Base-by-base conservation (phyloP, 306 rosid species). In the Echinosophora koreensis region DNA sequence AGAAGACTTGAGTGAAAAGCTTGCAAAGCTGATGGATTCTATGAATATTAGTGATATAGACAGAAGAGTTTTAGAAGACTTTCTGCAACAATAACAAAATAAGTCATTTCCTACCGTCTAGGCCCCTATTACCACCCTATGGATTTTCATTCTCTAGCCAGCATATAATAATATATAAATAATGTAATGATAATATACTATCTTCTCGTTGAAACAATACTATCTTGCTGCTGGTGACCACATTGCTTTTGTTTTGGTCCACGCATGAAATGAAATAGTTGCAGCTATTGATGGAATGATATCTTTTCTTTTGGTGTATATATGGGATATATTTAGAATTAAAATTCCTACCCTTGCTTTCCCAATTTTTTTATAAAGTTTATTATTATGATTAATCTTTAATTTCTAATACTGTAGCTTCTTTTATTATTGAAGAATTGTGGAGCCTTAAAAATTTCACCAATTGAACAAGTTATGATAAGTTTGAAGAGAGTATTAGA, bases 1-100 rank as follows among this genome's bases (percentile, higher is more conserved):
- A 50, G 88, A 81, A 4, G 81, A 78, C 57, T 78, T 85, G 1
- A 73, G 86, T 57, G 84, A 85, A 37, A 77, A 74, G 71, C 68
- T 85, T 38, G 17, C 84, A 55, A 67, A 66, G 12, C 69, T 85
- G 5, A 81, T 81, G 79, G 81, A 78, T 74, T 81, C 88, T 62
- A 8, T 22, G 68, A 78, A 85, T 39, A 63, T 85, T 22, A 77
- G n/a, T 81, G 80, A 81, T 27, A 73, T 69, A 62, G 88, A 85
- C 37, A 81, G 73, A 54, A 74, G 58, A 62, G 59, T 37, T 80
- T 78, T 73, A 71, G 72, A 77, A 71, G 56, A 69, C 64, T 3
- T 81, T 63, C 71, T 85, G 56, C 83, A 63, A 32, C 75, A 38
- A 65, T 76, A 34, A 72, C 52, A 30, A 65, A 50, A 50, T 35